Evolutionary conservation across 2,329 filamentous ascomycete genomes (phyloP), one percentile per base, ranked within the genome.

Genomic region (Paraphoma sp.): DNA sequence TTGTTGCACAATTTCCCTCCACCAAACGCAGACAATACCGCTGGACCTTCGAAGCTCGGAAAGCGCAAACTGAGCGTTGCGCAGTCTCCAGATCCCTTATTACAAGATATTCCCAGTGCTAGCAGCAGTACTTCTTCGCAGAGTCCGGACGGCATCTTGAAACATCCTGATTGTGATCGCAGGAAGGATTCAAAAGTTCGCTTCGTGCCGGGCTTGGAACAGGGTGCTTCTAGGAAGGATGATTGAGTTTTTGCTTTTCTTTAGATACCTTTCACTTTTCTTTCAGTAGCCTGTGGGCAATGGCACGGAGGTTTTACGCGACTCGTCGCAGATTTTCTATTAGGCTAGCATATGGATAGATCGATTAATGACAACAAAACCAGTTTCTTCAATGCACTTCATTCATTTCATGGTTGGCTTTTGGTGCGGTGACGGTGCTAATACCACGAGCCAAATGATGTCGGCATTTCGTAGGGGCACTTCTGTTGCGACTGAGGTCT

Each of bases 241-340:
- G 33, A 14, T 36, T 36, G 33, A 36, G 10, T 42, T 9, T 42
- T 42, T 16, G 11, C 40, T 42, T 42, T 17, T 42, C 16, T 17
- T 53, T 56, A 56, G 53, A 63, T 63, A 63, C 60, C 60, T 63
- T 53, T 60, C 16, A 14, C 57, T 12, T 56, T 57, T 16, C 45
- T 57, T 14, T 54, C 55, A 31, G 14, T 31, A 30, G 14, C 11
- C 17, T 17, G 33, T 30, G 18, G 38, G 12, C 40, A 41, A 48
- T 23, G n/a, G 17, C 11, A 23, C 23, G 23, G 5, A 3, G 23
- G 23, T 23, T 23, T 23, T 23, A 23, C 33, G 33, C 33, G 33
- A 36, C 33, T 36, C 33, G 33, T 36, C 33, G 33, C 33, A 10
- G 33, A 14, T 36, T 36, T 36, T 7, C 14, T 36, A 10, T 36